Base-by-base conservation (phyloP, 306 rosid genomes). In the Chamaecrista fasciculata region DNA sequence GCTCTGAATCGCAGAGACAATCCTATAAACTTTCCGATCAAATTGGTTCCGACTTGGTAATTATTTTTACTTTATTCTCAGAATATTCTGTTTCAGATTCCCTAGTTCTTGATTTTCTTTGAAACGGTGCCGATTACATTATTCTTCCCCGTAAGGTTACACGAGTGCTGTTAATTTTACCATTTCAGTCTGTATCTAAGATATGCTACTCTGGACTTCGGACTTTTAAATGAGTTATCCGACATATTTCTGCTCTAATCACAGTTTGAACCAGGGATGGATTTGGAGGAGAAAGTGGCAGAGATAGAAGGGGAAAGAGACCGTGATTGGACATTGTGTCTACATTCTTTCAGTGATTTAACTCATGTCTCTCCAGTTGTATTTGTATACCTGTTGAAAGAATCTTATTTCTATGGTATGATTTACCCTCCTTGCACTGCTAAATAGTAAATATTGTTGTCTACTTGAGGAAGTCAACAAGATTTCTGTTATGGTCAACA, bases 341-440 rank as follows among this genome's bases (percentile, higher is more conserved):
- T 56, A 48, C 99, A 95, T 78, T 78, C 92, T 23, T 91, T 89
- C 70, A 78, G 78, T 67, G 86, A 95, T 76, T 79, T 95, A 28
- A 61, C 78, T 15, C 82, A 74, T 69, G 89, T 89, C 36, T 81
- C 99, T 63, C 99, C 99, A 0, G 79, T 86, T 74, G 87, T 91
- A 39, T 95, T 95, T 72, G 25, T 95, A 51, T 85, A 79, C 76
- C 89, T 91, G 55, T 78, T 95, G 79, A 95, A 91, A 84, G 92
- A 83, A 66, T 91, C 88, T 67, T 91, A 95, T 76, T 70, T 72
- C 64, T 62, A 66, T 81, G 97, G 97, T 94, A 88, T 39, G 89
- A 5, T 28, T 49, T 67, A 34, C 69, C 72, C 48, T 71, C 66
- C 36, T 31, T 52, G 26, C 29, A 31, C 62, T 60, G 55, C 58